These are phyloP conservation scores for Zalaria obscura DNA, from an alignment of 2,329 filamentous ascomycete genomes.

Conservation along the genomic window DNA sequence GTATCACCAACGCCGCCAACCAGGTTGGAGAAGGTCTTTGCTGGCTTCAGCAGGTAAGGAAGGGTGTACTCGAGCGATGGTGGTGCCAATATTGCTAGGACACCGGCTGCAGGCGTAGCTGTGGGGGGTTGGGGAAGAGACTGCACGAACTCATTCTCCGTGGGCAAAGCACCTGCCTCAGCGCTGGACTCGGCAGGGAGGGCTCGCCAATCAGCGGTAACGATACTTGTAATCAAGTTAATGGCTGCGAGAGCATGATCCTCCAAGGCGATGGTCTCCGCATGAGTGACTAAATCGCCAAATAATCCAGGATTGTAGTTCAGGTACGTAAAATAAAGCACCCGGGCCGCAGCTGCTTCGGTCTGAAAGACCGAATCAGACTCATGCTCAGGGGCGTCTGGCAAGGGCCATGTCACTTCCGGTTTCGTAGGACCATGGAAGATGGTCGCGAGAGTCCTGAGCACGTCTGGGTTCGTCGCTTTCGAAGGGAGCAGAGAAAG, in stretches of 20 bases:
- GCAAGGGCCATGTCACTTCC: background rate
- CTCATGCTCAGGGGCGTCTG: conserved; percentile 20
- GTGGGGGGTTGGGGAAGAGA: conserved; percentile 15
- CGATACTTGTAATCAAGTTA: conserved; percentile 35
- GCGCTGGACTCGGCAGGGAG: conserved; percentile 7
- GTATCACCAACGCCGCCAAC: conserved; percentile 42
- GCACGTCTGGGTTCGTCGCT: conserved; percentile 37
- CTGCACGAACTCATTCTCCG: conserved; percentile 19
- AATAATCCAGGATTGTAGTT: conserved; percentile 37
- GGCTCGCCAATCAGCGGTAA: conserved; percentile 40
- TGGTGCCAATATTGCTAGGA: conserved; percentile 38
- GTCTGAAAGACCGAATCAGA: background rate
- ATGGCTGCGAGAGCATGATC: conserved; percentile 42
- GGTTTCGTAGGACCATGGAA: conserved; percentile 37
- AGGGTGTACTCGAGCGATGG: conserved; percentile 35
- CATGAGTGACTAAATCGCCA: conserved; percentile 35
- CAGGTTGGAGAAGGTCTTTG: conserved; percentile 42
- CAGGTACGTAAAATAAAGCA: conserved; percentile 41
- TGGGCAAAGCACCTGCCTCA: conserved; percentile 3
- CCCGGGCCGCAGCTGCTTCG: conserved; percentile 39
- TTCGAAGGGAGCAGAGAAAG: conserved; percentile 37
- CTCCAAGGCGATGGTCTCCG: conserved; percentile 43
- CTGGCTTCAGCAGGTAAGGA: conserved; percentile 42
- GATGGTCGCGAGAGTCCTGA: conserved; percentile 40
- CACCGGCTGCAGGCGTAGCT: conserved; percentile 24